Evolutionary conservation across 2,329 filamentous ascomycete genomes (phyloP).

Genomic region (Microdochium trichocladiopsis): DNA sequence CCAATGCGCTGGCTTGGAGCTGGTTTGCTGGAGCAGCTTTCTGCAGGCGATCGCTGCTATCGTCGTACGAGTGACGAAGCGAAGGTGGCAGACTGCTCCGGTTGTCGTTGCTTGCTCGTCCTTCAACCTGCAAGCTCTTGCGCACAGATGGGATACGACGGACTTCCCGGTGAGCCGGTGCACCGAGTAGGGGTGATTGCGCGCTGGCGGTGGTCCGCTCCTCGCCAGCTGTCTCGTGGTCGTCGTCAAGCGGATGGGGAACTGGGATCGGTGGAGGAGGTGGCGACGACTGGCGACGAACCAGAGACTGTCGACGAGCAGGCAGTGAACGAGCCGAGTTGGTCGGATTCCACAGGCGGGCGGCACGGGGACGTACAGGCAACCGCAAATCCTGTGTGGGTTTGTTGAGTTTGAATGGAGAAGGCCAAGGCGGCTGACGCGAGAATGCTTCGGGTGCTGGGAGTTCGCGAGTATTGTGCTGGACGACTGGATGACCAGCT

Average conservation of each 20-base stretch:
- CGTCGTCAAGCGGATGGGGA: constrained; percentile 33
- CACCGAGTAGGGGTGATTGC: constrained; percentile 43
- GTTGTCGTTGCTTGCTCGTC: constrained; percentile 33
- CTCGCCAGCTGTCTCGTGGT: constrained; percentile 20
- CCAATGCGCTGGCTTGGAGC: constrained; percentile 15
- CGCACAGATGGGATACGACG: constrained; percentile 34
- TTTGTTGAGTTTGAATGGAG: constrained; percentile 7
- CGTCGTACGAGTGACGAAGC: constrained; percentile 47
- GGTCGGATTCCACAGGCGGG: constrained; percentile 53
- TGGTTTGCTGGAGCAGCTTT: constrained; percentile 16
- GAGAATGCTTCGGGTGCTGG: background rate
- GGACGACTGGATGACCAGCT: constrained; percentile 5
- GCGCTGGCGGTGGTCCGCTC: constrained; percentile 30
- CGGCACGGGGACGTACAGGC: constrained; percentile 33
- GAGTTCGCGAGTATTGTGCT: background rate
- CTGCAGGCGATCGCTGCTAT: constrained; percentile 27
- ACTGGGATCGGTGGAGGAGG: constrained; percentile 45
- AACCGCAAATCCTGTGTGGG: constrained; percentile 17
- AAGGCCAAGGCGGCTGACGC: background rate
- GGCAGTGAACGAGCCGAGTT: constrained; percentile 46
- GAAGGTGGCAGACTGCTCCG: constrained; percentile 47
- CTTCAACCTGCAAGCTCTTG: constrained; percentile 45
- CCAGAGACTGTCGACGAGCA: background rate
- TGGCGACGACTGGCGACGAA: constrained; percentile 45
- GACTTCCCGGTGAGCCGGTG: constrained; percentile 41